These are phyloP conservation scores for Alternaria sp. DNA, from an alignment of 2,329 filamentous ascomycete species.

Conservation along the genomic window DNA sequence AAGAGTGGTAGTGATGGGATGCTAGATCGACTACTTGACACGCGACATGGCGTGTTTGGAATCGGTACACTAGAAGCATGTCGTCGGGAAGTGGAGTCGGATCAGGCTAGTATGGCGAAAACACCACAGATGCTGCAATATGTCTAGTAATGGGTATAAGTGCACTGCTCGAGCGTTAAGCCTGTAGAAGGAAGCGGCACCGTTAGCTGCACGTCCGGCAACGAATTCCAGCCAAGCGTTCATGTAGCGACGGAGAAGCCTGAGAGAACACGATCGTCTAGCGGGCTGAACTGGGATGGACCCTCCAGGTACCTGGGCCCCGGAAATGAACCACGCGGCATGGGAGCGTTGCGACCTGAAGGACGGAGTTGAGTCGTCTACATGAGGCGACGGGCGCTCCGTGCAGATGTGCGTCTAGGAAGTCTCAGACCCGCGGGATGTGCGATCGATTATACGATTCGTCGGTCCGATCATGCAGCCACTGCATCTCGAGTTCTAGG, in stretches of 20 bases:
- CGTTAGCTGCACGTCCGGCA: background rate
- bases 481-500: background rate
- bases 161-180: background rate
- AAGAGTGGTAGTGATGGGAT: constrained; percentile 1
- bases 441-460: background rate
- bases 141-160: background rate
- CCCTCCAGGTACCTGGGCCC: background rate
- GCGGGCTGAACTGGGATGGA: background rate
- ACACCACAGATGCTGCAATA: background rate
- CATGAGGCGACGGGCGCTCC: background rate
- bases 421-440: constrained; percentile 4
- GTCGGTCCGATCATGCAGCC: background rate
- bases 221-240: background rate
- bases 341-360: background rate
- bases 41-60: constrained; percentile 7
- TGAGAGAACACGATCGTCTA: background rate
- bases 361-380: background rate
- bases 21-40: background rate
- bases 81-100: background rate
- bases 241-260: background rate
- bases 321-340: constrained; percentile 5
- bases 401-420: constrained; percentile 4
- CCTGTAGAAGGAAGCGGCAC: background rate
- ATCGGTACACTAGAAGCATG: background rate
- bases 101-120: background rate